Evolutionary conservation across 1,139 yeast genomes (phyloP), one percentile per base, ranked within the genome.

Genomic region (Hanseniaspora sp.): DNA sequence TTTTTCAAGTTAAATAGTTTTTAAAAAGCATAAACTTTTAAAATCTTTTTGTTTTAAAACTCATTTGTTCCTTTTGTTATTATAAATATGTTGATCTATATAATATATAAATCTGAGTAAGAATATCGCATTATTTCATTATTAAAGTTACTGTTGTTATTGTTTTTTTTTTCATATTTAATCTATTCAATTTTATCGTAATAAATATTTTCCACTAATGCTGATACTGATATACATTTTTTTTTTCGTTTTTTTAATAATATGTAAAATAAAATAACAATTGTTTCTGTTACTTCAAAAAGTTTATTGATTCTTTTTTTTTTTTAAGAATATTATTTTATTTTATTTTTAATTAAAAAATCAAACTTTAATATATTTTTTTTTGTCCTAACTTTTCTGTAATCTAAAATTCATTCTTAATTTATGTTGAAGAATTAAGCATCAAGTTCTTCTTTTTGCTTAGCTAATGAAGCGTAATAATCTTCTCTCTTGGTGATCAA

Each of bases 401-500:
- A 15, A 29, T 12, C 13, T 18, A 37, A 28, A 34, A 28, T 12
- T 6, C 15, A 37, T 46, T 29, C 47, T 31, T 43, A 30, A n/a
- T 44, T 53, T 55, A 58, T 56, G 57, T 58, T 52, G 63, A 65
- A 59, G 64, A 63, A 74, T 59, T 51, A 51, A 51, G 79, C 85
- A 68, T 80, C 87, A 63, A 78, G 78, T 68, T 79, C 82, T 74
- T 83, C 79, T 76, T 84, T 83, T 64, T 82, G 80, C 68, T 80
- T 80, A 57, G 83, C 80, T 67, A 83, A 71, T 63, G 79, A 76
- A 61, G 86, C 83, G 72, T 90, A 90, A 79, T 80, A 87, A 58
- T 80, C 82, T 70, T 90, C 96, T 77, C 96, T 86, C 68, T 74
- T 77, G 62, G 75, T 76, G 59, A 86, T 83, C 61, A 75, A 63